Conservation (phyloP, 2,329 filamentous ascomycete genomes). For the Beauveria brongniartii region DNA sequence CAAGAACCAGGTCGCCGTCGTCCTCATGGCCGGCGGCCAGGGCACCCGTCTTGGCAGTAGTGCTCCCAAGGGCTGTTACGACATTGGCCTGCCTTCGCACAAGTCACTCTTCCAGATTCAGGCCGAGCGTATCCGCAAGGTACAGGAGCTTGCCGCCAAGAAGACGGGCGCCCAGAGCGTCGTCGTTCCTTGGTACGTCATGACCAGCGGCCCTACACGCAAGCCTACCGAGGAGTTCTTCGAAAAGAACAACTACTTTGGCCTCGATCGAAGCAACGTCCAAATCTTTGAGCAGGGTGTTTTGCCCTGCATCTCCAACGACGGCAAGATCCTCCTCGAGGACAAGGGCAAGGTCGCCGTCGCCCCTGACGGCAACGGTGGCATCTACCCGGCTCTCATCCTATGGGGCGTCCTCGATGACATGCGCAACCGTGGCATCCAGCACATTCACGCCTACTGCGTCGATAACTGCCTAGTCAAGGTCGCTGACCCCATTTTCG, state of each 20-base stretch:
- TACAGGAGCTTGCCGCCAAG: slow-evolving; percentile 72
- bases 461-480: slow-evolving; percentile 99
- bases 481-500: slow-evolving; percentile 93
- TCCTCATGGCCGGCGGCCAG: slow-evolving; percentile 95
- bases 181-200: slow-evolving; percentile 94
- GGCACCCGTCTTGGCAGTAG: slow-evolving; percentile 91
- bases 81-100: slow-evolving; percentile 85
- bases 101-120: slow-evolving; percentile 98
- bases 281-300: slow-evolving; percentile 95
- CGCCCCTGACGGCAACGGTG: slow-evolving; percentile 93
- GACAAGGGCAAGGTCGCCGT: slow-evolving; percentile 85
- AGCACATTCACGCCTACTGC: slow-evolving; percentile 96
- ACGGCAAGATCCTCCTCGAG: slow-evolving; percentile 94
- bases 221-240: slow-evolving; percentile 93
- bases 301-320: slow-evolving; percentile 91
- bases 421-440: slow-evolving; percentile 79
- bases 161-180: slow-evolving; percentile 49
- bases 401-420: slow-evolving; percentile 73
- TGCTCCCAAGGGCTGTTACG: slow-evolving; percentile 93
- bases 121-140: slow-evolving; percentile 82
- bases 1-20: slow-evolving; percentile 71
- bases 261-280: slow-evolving; percentile 76
- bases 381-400: slow-evolving; percentile 87
- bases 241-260: slow-evolving; percentile 82
- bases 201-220: slow-evolving; percentile 94